These are phyloP conservation scores for Tolypocladium ovalisporum DNA, from an alignment of 2,329 filamentous ascomycete species.

Conservation along the genomic window DNA sequence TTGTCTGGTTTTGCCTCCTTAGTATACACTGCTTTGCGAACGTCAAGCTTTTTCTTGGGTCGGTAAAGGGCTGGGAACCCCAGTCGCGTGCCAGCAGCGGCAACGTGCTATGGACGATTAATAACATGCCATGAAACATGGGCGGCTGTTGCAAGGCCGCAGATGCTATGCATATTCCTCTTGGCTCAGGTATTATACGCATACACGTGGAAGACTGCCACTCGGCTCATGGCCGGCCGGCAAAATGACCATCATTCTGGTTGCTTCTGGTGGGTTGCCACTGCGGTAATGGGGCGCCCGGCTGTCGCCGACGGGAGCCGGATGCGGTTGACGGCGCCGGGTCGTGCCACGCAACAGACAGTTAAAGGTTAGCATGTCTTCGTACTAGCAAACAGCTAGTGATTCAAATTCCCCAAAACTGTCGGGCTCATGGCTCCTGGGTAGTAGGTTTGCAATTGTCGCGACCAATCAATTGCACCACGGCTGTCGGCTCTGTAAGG, in stretches of 20 bases:
- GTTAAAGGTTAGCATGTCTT: not conserved
- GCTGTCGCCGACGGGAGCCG: not conserved
- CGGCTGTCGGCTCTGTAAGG: constrained; percentile 3
- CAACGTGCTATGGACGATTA: too few species aligned
- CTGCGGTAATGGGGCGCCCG: not conserved
- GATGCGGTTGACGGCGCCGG: not conserved
- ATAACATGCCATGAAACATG: too few species aligned
- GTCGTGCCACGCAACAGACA: not conserved
- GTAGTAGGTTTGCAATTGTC: not conserved
- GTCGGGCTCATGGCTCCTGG: not conserved
- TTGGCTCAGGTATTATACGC: too few species aligned
- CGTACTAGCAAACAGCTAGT: not conserved
- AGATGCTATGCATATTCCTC: too few species aligned
- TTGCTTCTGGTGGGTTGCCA: not conserved
- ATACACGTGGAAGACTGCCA: not conserved
- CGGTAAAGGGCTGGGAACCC: not conserved
- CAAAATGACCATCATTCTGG: not conserved
- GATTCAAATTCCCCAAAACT: not conserved
- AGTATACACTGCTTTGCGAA: too few species aligned
- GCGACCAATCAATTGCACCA: not conserved
- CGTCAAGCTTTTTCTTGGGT: too few species aligned
- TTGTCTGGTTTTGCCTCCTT: too few species aligned
- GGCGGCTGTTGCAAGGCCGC: not conserved
- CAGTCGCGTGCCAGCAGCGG: not conserved
- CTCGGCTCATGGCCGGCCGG: not conserved